Evolutionary conservation across 768 basidiomycete species (phyloP).

Genomic region (Butyriboletus loyo): DNA sequence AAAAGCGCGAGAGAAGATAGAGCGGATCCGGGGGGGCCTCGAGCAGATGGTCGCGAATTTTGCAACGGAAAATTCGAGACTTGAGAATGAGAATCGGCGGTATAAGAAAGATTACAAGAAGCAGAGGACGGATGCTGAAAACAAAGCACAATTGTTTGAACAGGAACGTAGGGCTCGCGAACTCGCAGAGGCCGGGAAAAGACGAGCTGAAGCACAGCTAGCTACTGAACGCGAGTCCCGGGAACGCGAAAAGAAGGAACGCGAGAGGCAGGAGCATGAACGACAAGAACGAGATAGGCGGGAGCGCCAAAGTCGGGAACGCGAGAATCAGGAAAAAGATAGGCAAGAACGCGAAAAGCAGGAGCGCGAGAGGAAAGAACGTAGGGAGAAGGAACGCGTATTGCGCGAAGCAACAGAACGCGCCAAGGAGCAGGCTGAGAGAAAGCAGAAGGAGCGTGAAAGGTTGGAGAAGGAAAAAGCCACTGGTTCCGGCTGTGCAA

Average conservation of each 20-base stretch:
- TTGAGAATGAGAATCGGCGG: slow-evolving; percentile 26
- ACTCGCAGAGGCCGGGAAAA: slow-evolving; percentile 20
- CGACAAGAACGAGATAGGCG: neutral
- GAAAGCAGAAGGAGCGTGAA: neutral
- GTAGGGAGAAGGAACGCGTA: neutral
- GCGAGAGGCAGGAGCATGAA: neutral
- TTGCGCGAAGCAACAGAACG: neutral
- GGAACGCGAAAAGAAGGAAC: slow-evolving; percentile 7
- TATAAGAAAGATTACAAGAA: slow-evolving; percentile 16
- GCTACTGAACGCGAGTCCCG: slow-evolving; percentile 8
- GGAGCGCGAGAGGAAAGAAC: neutral
- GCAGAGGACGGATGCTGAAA: slow-evolving; percentile 21
- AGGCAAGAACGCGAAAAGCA: neutral
- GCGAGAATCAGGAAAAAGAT: neutral
- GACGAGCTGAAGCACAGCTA: slow-evolving; percentile 17
- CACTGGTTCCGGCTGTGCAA: neutral
- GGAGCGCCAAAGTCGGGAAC: neutral
- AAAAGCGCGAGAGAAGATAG: slow-evolving; percentile 42
- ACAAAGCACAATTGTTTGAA: slow-evolving; percentile 16
- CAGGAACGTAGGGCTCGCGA: slow-evolving; percentile 27
- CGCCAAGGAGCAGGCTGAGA: neutral
- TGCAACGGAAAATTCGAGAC: slow-evolving; percentile 33
- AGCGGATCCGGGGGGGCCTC: slow-evolving; percentile 38
- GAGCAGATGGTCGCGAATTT: slow-evolving; percentile 38
- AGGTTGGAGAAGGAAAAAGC: slow-evolving; percentile 3